Conservation (phyloP, 371 early-diverging fungal species). For the Circinella minor region DNA sequence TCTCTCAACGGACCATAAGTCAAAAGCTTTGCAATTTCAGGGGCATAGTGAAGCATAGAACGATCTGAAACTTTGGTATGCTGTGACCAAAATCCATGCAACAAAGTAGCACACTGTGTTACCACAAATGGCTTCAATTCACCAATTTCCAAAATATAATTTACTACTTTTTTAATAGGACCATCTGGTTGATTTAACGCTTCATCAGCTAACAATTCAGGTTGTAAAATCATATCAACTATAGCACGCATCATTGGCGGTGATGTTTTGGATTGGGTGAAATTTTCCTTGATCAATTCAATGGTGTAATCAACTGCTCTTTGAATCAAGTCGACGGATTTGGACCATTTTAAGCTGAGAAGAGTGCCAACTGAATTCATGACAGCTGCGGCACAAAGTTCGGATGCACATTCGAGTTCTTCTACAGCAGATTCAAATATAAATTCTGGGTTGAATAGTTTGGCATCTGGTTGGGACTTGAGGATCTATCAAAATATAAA, state of each 20-base stretch:
- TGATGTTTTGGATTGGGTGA: slow-evolving; percentile 41
- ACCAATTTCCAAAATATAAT: slow-evolving; percentile 37
- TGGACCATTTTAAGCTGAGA: slow-evolving; percentile 38
- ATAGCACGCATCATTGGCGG: slow-evolving; percentile 40
- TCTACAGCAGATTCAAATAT: slow-evolving; percentile 44
- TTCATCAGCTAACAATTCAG: slow-evolving; percentile 28
- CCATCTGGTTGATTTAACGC: slow-evolving; percentile 41
- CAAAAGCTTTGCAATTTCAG: slow-evolving; percentile 43
- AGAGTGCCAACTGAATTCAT: slow-evolving; percentile 36
- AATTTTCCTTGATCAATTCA: slow-evolving; percentile 42
- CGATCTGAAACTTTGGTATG: slow-evolving; percentile 30
- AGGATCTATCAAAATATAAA: neutral
- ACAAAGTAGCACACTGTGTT: slow-evolving; percentile 30
- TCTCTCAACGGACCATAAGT: slow-evolving; percentile 63
- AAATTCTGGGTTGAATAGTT: slow-evolving; percentile 32
- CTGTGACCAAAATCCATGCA: slow-evolving; percentile 43
- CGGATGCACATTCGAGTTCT: slow-evolving; percentile 46
- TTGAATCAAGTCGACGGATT: slow-evolving; percentile 31
- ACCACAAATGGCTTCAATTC: slow-evolving; percentile 45
- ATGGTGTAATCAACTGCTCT: slow-evolving; percentile 35
- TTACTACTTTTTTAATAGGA: slow-evolving; percentile 44
- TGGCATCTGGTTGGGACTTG: neutral
- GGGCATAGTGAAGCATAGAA: slow-evolving; percentile 45
- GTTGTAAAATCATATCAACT: slow-evolving; percentile 44
- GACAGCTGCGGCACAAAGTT: slow-evolving; percentile 43